A percentile compares a stretch with the other conserved stretches of the same genome.
phyloP scores from a whole-genome alignment of 2,329 filamentous ascomycete genomes.

The Westerdykella ornata region DNA sequence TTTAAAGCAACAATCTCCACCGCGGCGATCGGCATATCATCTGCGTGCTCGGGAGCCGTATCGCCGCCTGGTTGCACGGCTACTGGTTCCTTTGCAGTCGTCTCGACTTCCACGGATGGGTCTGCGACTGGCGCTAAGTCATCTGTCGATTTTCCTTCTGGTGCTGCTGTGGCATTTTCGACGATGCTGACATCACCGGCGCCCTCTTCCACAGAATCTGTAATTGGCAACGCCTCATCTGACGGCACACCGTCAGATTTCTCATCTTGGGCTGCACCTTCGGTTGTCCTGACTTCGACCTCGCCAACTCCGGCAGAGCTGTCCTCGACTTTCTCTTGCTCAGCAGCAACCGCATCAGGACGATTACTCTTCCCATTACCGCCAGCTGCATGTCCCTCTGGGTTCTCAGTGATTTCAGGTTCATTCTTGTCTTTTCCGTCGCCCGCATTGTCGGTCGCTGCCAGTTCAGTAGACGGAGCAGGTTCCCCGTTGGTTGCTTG shows the following conservation, averaged over 20 bases:
- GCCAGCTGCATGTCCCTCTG: not conserved
- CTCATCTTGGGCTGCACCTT: not conserved
- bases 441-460: no score
- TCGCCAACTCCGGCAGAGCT: not conserved
- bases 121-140: not conserved
- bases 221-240: not conserved
- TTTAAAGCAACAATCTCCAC: not conserved
- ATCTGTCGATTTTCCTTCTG: not conserved
- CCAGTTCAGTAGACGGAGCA: no score
- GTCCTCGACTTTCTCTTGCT: not conserved
- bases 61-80: no score
- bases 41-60: not conserved
- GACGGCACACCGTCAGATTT: not conserved
- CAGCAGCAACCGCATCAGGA: not conserved
- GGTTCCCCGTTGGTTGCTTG: not conserved
- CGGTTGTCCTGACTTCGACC: not conserved
- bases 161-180: conserved; percentile 1
- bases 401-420: not conserved
- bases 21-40: not conserved
- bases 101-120: conserved; percentile 2
- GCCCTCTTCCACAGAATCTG: conserved; percentile 1
- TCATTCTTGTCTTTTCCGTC: not conserved
- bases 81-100: not conserved
- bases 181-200: not conserved
- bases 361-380: not conserved